Evolutionary conservation across 2,329 filamentous ascomycete species (phyloP), one percentile per base, ranked within the genome.

Genomic region (Xylariaceae sp.): DNA sequence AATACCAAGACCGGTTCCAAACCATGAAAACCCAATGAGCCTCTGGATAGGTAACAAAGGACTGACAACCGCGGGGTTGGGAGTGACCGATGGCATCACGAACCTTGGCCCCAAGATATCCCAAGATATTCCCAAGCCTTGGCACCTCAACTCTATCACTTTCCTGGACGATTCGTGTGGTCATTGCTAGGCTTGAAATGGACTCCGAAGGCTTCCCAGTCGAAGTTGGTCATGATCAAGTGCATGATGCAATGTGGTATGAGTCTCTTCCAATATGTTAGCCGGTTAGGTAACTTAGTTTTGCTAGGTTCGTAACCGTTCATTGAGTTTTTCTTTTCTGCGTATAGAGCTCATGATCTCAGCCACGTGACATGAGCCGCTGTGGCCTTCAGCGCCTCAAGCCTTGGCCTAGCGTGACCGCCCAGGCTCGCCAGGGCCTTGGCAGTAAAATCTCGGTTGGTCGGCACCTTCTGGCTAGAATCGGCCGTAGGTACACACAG

Each of bases 101-200:
- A 50, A 46, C 47, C 59, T 61, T 62, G 57, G 60, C 50, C 48
- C 61, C 52, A 57, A 59, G 51, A 29, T 6, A 4, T 54, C 45
- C 53, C 52, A 61, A 59, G 60, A 26, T 6, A 4, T 54, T 44
- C 53, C 52, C 60, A 59, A 59, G 9, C 44, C 64, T 67, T 67
- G 65, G 65, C 65, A 29, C 54, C 32, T 51, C 45, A 57, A 46
- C 56, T 60, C 64, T 56, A 65, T 65, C 61, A 48, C 53, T 56
- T 52, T 51, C 23, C 37, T 46, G 50, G 50, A 49, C 54, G 16
- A 9, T 19, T 46, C 41, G 29, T 40, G 54, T 50, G 18, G 50
- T 16, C 29, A 41, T 50, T 49, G 19, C 32, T 37, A 7, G 7
- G 14, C 32, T 48, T 55, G 7, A 56, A 26, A 53, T 48, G 51